Conservation (phyloP, 768 basidiomycete genomes). For the Neoboletus brunneissimus region DNA sequence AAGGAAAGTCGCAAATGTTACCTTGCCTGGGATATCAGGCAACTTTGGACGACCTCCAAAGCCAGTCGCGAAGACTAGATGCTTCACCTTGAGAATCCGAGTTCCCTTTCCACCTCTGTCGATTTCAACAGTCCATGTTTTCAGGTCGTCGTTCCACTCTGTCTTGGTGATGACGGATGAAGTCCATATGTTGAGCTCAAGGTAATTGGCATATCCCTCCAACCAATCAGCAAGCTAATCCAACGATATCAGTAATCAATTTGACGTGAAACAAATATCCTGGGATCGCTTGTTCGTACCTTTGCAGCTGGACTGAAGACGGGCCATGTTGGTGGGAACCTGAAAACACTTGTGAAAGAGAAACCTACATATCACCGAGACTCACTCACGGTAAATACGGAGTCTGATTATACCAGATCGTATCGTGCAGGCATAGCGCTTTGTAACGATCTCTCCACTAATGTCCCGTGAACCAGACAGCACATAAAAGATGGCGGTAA, state of each 20-base stretch:
- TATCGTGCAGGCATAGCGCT: constrained; percentile 52
- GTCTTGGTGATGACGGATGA: constrained; percentile 43
- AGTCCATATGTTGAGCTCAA: constrained; percentile 66
- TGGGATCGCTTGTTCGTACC: constrained; percentile 20
- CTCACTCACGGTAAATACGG: constrained; percentile 52
- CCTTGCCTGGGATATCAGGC: constrained; percentile 45
- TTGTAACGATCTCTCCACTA: constrained; percentile 60
- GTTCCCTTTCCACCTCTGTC: constrained; percentile 30
- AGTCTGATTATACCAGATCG: constrained; percentile 54
- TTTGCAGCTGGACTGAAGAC: constrained; percentile 50
- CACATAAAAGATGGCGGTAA: background rate
- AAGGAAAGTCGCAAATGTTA: constrained; percentile 8
- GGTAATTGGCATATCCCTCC: constrained; percentile 54
- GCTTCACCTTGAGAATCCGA: constrained; percentile 41
- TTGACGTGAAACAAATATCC: background rate
- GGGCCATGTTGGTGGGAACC: constrained; percentile 60
- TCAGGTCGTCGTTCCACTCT: constrained; percentile 35
- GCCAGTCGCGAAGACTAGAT: constrained; percentile 58
- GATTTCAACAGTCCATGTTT: constrained; percentile 47
- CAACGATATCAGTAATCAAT: background rate
- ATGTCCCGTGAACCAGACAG: background rate
- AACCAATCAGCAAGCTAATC: constrained; percentile 62
- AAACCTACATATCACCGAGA: background rate
- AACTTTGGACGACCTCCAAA: constrained; percentile 44
- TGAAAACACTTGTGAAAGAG: constrained; percentile 12